Conservation (phyloP, 148 eudicot genomes). For the Heliamphora exappendiculata region DNA sequence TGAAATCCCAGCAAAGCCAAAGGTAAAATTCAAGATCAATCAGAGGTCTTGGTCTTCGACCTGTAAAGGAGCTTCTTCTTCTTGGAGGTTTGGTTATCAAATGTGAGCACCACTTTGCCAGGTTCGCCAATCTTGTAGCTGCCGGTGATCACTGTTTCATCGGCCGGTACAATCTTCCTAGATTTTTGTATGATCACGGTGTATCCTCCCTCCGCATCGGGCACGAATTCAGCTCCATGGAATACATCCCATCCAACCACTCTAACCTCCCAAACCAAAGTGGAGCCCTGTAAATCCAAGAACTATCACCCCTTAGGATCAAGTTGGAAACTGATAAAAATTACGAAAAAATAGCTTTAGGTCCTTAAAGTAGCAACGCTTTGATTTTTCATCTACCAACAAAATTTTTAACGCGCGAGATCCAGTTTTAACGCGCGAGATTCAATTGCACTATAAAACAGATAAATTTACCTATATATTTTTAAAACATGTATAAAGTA, state of each 20-base stretch:
- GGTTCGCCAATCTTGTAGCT: constrained; percentile 54
- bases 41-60: constrained; percentile 62
- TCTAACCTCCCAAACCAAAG: constrained; percentile 75
- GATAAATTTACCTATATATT: too few species aligned
- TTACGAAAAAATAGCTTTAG: too few species aligned
- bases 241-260: constrained; percentile 91
- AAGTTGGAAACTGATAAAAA: too few species aligned
- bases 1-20: constrained; percentile 2
- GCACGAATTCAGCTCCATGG: constrained; percentile 77
- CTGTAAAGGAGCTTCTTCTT: constrained; percentile 82
- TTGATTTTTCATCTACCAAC: too few species aligned
- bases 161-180: constrained; percentile 59
- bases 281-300: constrained; percentile 36
- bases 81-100: constrained; percentile 73
- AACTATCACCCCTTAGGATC: too few species aligned
- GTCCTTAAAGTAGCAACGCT: too few species aligned
- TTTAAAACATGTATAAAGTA: too few species aligned
- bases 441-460: too few species aligned
- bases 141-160: constrained; percentile 64
- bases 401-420: too few species aligned
- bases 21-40: constrained; percentile 8
- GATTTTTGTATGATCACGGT: constrained; percentile 73
- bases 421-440: too few species aligned
- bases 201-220: constrained; percentile 56
- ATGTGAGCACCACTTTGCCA: constrained; percentile 75